These are phyloP conservation scores for Aspergillus campestris DNA, from an alignment of 495 filamentous ascomycete genomes.

Conservation along the genomic window DNA sequence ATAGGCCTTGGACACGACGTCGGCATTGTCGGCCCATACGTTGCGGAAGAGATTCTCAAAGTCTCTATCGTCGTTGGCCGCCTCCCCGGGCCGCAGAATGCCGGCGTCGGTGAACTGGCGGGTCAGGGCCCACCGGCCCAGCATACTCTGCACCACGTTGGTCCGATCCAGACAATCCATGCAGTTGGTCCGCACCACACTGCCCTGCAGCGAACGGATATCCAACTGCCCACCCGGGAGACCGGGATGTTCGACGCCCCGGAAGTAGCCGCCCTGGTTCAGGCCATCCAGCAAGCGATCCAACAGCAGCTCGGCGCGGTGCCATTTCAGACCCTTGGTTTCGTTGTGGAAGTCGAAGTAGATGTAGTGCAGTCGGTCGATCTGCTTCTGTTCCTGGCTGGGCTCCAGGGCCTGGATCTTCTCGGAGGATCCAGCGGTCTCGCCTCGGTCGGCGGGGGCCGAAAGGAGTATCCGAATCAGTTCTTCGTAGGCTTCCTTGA, in stretches of 20 bases:
- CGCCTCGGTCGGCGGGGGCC: conserved; percentile 52
- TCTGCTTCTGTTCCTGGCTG: conserved; percentile 45
- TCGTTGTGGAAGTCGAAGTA: conserved; percentile 99
- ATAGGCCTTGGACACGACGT: conserved; percentile 85
- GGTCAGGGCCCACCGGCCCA: conserved; percentile 80
- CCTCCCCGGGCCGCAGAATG: conserved; percentile 60
- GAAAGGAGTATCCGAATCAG: conserved; percentile 67
- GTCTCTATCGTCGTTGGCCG: conserved; percentile 56
- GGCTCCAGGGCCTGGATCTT: conserved; percentile 74
- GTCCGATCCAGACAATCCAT: conserved; percentile 99
- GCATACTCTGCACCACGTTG: conserved; percentile 94
- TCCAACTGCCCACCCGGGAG: conserved; percentile 61
- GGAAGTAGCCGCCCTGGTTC: conserved; percentile 77
- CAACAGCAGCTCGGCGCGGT: conserved; percentile 79
- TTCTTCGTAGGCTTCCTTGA: conserved; percentile 90
- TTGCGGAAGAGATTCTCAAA: conserved; percentile 91
- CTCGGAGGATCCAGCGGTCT: conserved; percentile 54
- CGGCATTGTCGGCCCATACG: conserved; percentile 96
- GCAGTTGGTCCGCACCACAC: conserved; percentile 92
- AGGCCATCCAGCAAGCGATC: conserved; percentile 69
- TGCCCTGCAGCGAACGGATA: conserved; percentile 67
- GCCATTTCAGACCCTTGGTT: conserved; percentile 88
- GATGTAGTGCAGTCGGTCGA: conserved; percentile 83
- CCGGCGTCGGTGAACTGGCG: conserved; percentile 78
- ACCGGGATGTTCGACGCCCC: conserved; percentile 76